A percentile compares a stretch with the other conserved stretches of the same genome.
phyloP scores from a whole-genome alignment of 495 filamentous ascomycete genomes.

The Lophiostoma macrostomum region DNA sequence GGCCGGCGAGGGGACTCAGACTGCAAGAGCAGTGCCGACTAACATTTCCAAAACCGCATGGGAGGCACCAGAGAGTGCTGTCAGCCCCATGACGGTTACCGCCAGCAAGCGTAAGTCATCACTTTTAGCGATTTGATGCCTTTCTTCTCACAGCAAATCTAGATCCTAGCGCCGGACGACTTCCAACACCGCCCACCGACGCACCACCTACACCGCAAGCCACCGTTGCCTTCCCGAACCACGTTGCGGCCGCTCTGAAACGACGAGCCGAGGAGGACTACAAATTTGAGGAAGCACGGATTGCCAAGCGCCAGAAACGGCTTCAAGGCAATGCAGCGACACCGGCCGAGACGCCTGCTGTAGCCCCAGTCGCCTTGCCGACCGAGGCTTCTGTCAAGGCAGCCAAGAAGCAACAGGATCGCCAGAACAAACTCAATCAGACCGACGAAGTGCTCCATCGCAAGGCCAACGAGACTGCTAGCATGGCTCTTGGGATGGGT shows the following conservation, averaged over 20 bases:
- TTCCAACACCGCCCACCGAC: slow-evolving; percentile 31
- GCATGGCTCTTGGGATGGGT: slow-evolving; percentile 36
- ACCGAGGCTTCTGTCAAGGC: no score
- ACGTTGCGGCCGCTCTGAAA: slow-evolving; percentile 32
- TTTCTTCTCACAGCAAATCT: slow-evolving; percentile 1
- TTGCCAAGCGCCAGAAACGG: slow-evolving; percentile 43
- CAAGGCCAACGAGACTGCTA: slow-evolving; percentile 40
- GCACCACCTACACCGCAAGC: slow-evolving; percentile 31
- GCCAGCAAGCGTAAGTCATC: slow-evolving; percentile 16
- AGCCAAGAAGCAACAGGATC: slow-evolving; percentile 56
- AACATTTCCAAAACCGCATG: slow-evolving; percentile 40
- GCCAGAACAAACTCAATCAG: slow-evolving; percentile 51
- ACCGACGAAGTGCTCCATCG: slow-evolving; percentile 34
- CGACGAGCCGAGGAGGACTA: slow-evolving; percentile 31
- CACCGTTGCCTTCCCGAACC: slow-evolving; percentile 31
- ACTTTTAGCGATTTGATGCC: neutral
- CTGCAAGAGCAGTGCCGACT: slow-evolving; percentile 43
- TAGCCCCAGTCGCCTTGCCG: slow-evolving; percentile 18
- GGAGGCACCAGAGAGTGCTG: slow-evolving; percentile 36
- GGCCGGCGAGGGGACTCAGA: slow-evolving; percentile 24
- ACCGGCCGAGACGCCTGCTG: slow-evolving; percentile 38
- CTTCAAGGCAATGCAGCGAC: slow-evolving; percentile 39
- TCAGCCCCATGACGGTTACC: slow-evolving; percentile 33
- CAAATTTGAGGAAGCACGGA: slow-evolving; percentile 50
- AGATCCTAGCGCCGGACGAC: slow-evolving; percentile 18